Percentiles rank a stretch among this genome's conserved stretches.
These are phyloP conservation scores for Mycena amicta DNA, from an alignment of 768 basidiomycete species.

Conservation along the genomic window DNA sequence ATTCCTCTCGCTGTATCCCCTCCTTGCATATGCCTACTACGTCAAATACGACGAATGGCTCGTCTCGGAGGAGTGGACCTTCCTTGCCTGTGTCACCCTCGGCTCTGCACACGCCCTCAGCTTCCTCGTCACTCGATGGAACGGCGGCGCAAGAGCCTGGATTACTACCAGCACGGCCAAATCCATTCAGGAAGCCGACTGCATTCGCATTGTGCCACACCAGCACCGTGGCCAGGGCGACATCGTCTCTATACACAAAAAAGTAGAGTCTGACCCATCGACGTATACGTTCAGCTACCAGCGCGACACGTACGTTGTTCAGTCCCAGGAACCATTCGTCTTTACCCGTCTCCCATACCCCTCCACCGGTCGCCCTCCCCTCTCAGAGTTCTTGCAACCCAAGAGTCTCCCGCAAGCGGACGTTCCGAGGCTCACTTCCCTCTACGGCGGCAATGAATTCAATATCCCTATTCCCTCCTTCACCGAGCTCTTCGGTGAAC, in stretches of 20 bases:
- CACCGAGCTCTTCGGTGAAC: conserved; percentile 87
- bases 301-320: conserved; percentile 85
- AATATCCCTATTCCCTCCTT: conserved; percentile 97
- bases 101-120: conserved; percentile 89
- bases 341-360: conserved; percentile 91
- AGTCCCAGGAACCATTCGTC: conserved; percentile 52
- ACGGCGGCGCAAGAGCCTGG: conserved; percentile 72
- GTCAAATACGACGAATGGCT: conserved; percentile 90
- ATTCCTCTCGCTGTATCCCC: conserved; percentile 78
- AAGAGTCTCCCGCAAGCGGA: conserved; percentile 54
- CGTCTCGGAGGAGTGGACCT: conserved; percentile 96
- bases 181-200: conserved; percentile 72
- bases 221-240: conserved; percentile 87
- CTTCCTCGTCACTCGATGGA: conserved; percentile 92
- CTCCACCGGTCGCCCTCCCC: conserved; percentile 66
- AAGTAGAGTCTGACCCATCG: conserved; percentile 52
- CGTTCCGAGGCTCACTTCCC: conserved; percentile 52
- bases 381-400: conserved; percentile 65
- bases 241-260: conserved; percentile 77
- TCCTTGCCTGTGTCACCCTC: conserved; percentile 84
- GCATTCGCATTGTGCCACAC: conserved; percentile 79
- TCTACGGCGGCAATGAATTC: conserved; percentile 95
- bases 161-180: conserved; percentile 77
- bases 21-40: conserved; percentile 90
- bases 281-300: conserved; percentile 93